These are phyloP conservation scores for Paramyrothecium roridum DNA, from an alignment of 2,329 filamentous ascomycete genomes.

Conservation along the genomic window DNA sequence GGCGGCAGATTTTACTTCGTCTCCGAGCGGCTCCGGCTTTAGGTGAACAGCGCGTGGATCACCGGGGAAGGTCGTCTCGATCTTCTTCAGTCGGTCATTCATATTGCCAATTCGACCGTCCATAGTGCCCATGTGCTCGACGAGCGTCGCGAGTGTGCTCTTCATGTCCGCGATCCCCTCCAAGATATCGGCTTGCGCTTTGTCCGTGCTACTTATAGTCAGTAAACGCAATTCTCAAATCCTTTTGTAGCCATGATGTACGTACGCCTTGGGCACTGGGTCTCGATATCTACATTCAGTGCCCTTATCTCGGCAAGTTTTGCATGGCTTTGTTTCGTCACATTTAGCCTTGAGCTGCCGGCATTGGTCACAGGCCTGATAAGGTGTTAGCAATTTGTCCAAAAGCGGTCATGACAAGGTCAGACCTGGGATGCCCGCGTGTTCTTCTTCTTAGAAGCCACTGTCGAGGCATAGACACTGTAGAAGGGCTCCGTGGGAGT, in stretches of 20 bases:
- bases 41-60: slow-evolving; percentile 11
- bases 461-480: slow-evolving; percentile 39
- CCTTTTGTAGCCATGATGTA: slow-evolving; percentile 10
- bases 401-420: neutral
- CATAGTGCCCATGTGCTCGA: slow-evolving; percentile 33
- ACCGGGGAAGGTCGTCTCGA: slow-evolving; percentile 25
- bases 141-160: slow-evolving; percentile 29
- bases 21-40: slow-evolving; percentile 23
- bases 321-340: slow-evolving; percentile 80
- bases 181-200: slow-evolving; percentile 57
- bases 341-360: slow-evolving; percentile 87
- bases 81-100: slow-evolving; percentile 31
- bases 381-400: slow-evolving; percentile 8
- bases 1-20: slow-evolving; percentile 23
- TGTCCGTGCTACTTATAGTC: slow-evolving; percentile 46
- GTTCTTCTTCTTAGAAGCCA: slow-evolving; percentile 55
- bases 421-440: slow-evolving; percentile 61
- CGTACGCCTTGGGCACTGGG: slow-evolving; percentile 86
- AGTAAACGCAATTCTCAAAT: slow-evolving; percentile 6
- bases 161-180: slow-evolving; percentile 47
- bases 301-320: slow-evolving; percentile 84
- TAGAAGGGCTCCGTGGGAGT: slow-evolving; percentile 26
- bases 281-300: slow-evolving; percentile 86
- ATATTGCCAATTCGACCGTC: slow-evolving; percentile 31
- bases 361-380: slow-evolving; percentile 85